phyloP scores from a whole-genome alignment of 164 flowering plant species.

The Tetracentron sinense region DNA sequence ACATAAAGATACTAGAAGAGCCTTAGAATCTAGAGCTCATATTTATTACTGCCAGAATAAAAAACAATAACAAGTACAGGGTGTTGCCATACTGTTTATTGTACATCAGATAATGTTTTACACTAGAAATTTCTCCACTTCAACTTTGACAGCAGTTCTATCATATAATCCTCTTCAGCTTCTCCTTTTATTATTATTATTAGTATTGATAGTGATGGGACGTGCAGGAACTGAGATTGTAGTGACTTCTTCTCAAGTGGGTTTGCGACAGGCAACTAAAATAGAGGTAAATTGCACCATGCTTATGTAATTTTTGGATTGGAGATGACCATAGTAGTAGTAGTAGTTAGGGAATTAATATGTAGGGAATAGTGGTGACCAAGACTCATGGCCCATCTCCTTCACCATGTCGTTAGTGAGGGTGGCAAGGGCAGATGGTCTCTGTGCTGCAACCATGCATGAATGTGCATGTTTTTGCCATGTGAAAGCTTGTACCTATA shows the following conservation, averaged over 20 bases:
- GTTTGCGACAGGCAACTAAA: slow-evolving; percentile 21
- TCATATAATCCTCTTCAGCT: too few species aligned
- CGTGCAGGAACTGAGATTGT: slow-evolving; percentile 26
- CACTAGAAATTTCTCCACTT: background rate
- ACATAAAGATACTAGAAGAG: too few species aligned
- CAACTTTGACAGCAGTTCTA: too few species aligned
- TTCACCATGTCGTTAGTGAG: slow-evolving; percentile 19
- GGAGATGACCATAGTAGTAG: background rate
- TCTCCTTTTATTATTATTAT: background rate
- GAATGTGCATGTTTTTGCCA: slow-evolving; percentile 7
- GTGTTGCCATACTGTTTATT: slow-evolving; percentile 10
- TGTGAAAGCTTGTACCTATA: background rate
- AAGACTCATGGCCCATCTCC: slow-evolving; percentile 23
- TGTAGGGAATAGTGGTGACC: slow-evolving; percentile 16
- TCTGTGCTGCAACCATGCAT: slow-evolving; percentile 17
- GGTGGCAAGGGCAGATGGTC: slow-evolving; percentile 17
- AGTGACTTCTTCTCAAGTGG: slow-evolving; percentile 20
- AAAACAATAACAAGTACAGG: background rate
- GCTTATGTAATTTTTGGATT: slow-evolving; percentile 2
- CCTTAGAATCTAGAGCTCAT: background rate
- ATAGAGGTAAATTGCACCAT: slow-evolving; percentile 27
- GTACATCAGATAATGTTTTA: slow-evolving; percentile 3
- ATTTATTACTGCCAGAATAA: background rate
- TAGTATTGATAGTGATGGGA: slow-evolving; percentile 15
- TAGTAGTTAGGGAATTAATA: slow-evolving; percentile 9